Evolutionary conservation across 768 basidiomycete genomes (phyloP), one percentile per base, ranked within the genome.

Genomic region (Galerina sulciceps): DNA sequence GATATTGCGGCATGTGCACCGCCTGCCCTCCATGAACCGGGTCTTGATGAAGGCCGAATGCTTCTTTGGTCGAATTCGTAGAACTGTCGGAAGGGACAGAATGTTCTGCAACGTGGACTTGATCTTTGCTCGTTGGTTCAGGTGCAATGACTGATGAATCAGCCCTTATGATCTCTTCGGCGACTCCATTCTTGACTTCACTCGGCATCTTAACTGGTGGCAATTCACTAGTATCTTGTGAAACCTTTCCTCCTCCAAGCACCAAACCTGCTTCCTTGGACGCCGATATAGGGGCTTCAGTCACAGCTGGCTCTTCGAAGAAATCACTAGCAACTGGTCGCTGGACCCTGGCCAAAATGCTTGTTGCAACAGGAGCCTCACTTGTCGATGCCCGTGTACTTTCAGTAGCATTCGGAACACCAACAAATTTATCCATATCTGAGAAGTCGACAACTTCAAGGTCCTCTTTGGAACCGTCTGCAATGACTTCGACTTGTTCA

Each of bases 371-470:
- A 6, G 57, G 35, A 11, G 38, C 70, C 59, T 60, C 64, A 40
- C 64, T 46, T 20, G 70, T 58, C 57, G 67, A 60, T 18, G 70
- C 58, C 23, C 66, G 53, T 23, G 62, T 50, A 45, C 62, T 47
- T 41, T 70, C 65, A 40, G 67, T 51, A 37, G 54, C 54, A 23
- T 65, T 57, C 17, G 77, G 47, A 46, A 74, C 74, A 26, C 83
- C 86, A 10, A 90, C 78, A 58, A 93, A 84, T 73, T 85, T 88
- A 42, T 79, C 89, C 69, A 93, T 78, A 46, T 94, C 91, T 2
- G 83, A 82, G 63, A 92, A 94, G 66, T 93, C 91, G 6, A 94
- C 83, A n/a, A 90, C 82, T 65, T 93, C 91, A 3, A 93, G 79
- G 54, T 86, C 82, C 64, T 88, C 89, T 18, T 81, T 84, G 4